Evolutionary conservation across 2,329 filamentous ascomycete species (phyloP).

Genomic region (Chaetothyriales sp.): DNA sequence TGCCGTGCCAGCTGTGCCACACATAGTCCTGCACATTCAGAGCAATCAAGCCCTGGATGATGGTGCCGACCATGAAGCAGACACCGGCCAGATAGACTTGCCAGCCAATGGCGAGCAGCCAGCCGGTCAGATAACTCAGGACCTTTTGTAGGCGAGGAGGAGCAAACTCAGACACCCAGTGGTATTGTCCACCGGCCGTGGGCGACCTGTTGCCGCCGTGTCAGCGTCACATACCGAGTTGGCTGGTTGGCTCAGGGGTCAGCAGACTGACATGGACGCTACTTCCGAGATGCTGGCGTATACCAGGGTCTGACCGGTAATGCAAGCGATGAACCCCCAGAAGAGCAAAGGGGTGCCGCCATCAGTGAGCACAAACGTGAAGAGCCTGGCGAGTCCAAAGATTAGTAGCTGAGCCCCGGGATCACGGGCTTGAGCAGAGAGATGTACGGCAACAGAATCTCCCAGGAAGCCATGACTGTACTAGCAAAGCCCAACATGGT

Average conservation of each 20-base stretch:
- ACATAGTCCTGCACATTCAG: conserved; percentile 19
- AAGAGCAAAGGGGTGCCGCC: conserved; percentile 28
- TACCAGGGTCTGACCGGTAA: conserved; percentile 5
- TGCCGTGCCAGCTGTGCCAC: conserved; percentile 22
- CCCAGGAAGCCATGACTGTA: conserved; percentile 30
- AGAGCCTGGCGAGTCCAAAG: background rate
- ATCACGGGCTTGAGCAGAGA: background rate
- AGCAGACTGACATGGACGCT: conserved; percentile 30
- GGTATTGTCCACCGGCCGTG: conserved; percentile 35
- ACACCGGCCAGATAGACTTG: conserved; percentile 22
- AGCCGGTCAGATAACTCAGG: conserved; percentile 32
- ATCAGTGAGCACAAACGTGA: conserved; percentile 15
- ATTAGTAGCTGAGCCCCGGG: background rate
- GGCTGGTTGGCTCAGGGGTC: background rate
- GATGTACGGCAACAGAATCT: conserved; percentile 26
- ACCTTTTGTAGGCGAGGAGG: conserved; percentile 28
- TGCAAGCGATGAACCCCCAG: conserved; percentile 25
- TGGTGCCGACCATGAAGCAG: conserved; percentile 21
- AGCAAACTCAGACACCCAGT: conserved; percentile 33
- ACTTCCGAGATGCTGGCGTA: conserved; percentile 32
- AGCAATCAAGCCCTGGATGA: conserved; percentile 24
- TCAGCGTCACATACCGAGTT: background rate
- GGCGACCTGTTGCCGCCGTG: conserved; percentile 28
- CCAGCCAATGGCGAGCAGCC: conserved; percentile 14
- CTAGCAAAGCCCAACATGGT: conserved; percentile 32